Base-by-base conservation (phyloP, 371 early-diverging fungal species). In the Mortierella sp. region DNA sequence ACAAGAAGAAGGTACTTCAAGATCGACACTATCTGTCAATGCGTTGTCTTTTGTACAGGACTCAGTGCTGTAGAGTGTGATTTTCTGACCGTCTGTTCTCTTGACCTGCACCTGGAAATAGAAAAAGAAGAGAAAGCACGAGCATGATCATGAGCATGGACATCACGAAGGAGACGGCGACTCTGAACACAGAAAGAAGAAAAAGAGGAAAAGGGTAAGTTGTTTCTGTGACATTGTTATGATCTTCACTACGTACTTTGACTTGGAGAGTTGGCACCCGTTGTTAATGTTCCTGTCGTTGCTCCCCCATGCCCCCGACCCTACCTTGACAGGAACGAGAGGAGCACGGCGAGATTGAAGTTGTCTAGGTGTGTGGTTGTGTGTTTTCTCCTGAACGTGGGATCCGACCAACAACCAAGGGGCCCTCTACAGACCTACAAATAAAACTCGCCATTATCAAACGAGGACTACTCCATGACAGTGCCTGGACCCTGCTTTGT, bases 91-190 rank as follows among this genome's bases (percentile, higher is more conserved):
- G 26, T 26, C 11, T n/a, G 21, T 13, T 48, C 10, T 5, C 55
- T 31, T 72, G 31, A 51, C 21, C 6, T 34, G 51, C 26, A 10
- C 11, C 26, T 48, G 43, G 48, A 21, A 72, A 67, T 75, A 93
- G 93, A 93, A 93, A 86, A 93, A 93, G 90, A 93, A 93, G 84
- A 90, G 93, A 89, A 91, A 89, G 76, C 91, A 92, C 74, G 90
- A 89, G 19, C 93, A 92, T 76, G 92, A 90, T 11, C 89, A 92
- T 86, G 92, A 85, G 21, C 86, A 85, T 44, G 59, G 74, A 67
- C 79, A 85, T 40, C 91, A 90, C 54, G 91, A 91, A 53, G 90
- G 89, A n/a, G 90, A 89, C 57, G 79, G 77, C 54, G 90, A 91
- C 55, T 88, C 88, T 50, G 90, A 91, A 40, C 90, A 92, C 71